These are phyloP conservation scores for Aspergillus sergii DNA, from an alignment of 2,329 filamentous ascomycete species.

Conservation along the genomic window DNA sequence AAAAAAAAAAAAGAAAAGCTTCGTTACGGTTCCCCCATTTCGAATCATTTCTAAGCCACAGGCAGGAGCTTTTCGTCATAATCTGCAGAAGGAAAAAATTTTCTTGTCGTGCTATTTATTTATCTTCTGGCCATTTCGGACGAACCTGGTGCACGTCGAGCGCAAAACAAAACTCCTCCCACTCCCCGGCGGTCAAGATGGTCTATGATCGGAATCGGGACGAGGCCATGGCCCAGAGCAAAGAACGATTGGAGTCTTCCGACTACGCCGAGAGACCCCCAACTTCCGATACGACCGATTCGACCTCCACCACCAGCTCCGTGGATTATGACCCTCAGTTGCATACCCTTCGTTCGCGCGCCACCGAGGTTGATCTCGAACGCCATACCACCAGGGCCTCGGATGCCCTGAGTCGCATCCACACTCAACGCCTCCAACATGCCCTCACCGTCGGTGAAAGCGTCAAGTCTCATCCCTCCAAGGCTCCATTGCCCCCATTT, in stretches of 20 bases:
- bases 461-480: constrained; percentile 27
- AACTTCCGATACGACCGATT: constrained; percentile 10
- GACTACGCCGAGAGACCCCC: constrained; percentile 4
- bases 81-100: neutral
- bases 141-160: neutral
- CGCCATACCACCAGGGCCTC: constrained; percentile 28
- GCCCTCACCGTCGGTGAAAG: constrained; percentile 37
- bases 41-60: neutral
- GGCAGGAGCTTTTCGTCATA: neutral
- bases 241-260: neutral
- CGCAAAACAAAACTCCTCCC: neutral
- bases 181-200: neutral
- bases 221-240: neutral
- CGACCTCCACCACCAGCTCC: constrained; percentile 29
- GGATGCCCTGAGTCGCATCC: constrained; percentile 31
- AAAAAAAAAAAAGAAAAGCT: neutral
- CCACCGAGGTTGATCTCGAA: constrained; percentile 34
- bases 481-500: constrained; percentile 27
- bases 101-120: neutral
- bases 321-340: constrained; percentile 30
- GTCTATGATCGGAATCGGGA: neutral
- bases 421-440: constrained; percentile 42
- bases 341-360: constrained; percentile 31
- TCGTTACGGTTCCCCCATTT: neutral
- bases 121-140: neutral